A percentile compares a stretch with the other conserved stretches of the same genome.
phyloP scores from a whole-genome alignment of 495 filamentous ascomycete species.

The Sporormia fimetaria region DNA sequence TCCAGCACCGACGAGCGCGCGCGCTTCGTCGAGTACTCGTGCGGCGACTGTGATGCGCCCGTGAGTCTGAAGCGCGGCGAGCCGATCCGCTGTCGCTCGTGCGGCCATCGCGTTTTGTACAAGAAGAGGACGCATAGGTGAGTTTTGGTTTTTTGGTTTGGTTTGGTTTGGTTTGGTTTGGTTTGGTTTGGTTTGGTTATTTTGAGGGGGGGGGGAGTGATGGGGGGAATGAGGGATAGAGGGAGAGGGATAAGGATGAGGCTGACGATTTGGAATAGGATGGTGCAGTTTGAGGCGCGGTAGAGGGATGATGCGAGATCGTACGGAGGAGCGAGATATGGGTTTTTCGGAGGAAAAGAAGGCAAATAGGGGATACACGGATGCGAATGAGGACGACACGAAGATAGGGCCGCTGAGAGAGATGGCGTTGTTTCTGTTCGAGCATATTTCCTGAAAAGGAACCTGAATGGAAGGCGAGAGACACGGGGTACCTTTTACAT shows the following conservation, averaged over 20 bases:
- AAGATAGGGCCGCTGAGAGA: not conserved
- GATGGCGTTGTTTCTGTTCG: not conserved
- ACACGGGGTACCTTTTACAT: not conserved
- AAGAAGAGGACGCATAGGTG: constrained; percentile 97
- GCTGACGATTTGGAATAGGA: constrained; percentile 40
- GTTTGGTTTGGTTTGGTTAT: not conserved
- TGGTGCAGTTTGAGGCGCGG: constrained; percentile 97
- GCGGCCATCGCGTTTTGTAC: constrained; percentile 89
- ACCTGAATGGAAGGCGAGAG: not conserved
- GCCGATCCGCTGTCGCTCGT: constrained; percentile 89
- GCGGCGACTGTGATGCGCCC: constrained; percentile 81
- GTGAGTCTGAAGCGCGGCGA: constrained; percentile 74
- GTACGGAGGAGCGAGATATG: not conserved
- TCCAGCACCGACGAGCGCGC: not conserved
- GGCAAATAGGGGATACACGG: no score
- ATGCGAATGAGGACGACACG: not conserved
- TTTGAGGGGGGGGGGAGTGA: not conserved
- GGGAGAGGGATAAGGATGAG: constrained; percentile 1
- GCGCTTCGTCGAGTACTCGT: constrained; percentile 64
- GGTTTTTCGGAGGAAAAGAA: not conserved
- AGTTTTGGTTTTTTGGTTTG: constrained; percentile 28
- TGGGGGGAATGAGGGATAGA: not conserved
- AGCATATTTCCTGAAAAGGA: not conserved
- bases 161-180: not conserved
- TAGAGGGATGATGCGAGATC: constrained; percentile 28